A percentile compares a stretch with the other conserved stretches of the same genome.
Conservation (phyloP, 1,284 basidiomycete genomes). For the Trametes sp. region DNA sequence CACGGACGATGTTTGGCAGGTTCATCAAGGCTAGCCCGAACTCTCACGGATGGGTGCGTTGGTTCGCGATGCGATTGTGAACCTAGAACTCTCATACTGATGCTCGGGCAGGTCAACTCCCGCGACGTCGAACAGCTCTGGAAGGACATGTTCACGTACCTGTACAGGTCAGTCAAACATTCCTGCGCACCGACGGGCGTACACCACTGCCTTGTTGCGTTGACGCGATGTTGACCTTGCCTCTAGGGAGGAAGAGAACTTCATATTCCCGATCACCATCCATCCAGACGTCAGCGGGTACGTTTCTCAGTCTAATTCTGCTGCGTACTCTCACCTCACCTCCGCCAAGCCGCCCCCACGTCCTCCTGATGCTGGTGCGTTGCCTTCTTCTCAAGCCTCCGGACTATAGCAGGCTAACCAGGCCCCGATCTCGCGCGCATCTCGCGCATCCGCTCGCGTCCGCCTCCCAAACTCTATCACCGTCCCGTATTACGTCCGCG, state of each 20-base stretch:
- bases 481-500: not conserved
- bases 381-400: conserved; percentile 39
- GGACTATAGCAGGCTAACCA: not conserved
- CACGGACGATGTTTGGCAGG: conserved; percentile 40
- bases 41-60: conserved; percentile 28
- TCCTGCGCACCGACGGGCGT: not conserved
- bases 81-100: not conserved
- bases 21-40: conserved; percentile 73
- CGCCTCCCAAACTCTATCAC: not conserved
- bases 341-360: conserved; percentile 52
- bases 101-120: conserved; percentile 60
- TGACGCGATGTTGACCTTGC: not conserved
- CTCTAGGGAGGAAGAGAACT: conserved; percentile 70
- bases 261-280: conserved; percentile 80
- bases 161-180: conserved; percentile 55
- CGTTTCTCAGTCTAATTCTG: not conserved
- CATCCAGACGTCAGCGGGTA: conserved; percentile 80
- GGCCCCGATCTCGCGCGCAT: not conserved
- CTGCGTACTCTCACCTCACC: conserved; percentile 1
- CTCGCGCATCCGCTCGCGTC: not conserved
- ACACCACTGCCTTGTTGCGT: not conserved
- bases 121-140: conserved; percentile 77
- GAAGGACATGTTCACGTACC: conserved; percentile 80
- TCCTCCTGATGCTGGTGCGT: conserved; percentile 76
- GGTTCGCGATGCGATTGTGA: not conserved